Percentiles rank a stretch among this genome's conserved stretches.
phyloP scores from a whole-genome alignment of 1,284 basidiomycete genomes.

The Apiotrichum gracile region DNA sequence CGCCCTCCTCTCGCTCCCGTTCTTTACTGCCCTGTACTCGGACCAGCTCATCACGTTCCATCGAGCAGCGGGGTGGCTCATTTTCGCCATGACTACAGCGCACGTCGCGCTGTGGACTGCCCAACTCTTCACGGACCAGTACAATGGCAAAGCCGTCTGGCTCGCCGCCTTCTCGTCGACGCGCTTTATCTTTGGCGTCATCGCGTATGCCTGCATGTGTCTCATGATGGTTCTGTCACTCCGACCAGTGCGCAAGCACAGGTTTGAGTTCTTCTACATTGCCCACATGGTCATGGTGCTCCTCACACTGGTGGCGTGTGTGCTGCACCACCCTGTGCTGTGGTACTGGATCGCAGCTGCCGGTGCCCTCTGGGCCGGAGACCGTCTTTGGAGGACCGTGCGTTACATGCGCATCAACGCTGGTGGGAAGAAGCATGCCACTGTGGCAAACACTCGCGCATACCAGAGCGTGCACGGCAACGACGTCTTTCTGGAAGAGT shows the following conservation, averaged over 20 bases:
- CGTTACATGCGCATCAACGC: constrained; percentile 65
- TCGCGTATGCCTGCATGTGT: constrained; percentile 66
- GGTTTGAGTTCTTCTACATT: constrained; percentile 73
- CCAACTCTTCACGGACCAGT: constrained; percentile 59
- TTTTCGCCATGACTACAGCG: constrained; percentile 63
- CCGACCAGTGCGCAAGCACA: constrained; percentile 58
- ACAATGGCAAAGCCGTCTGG: constrained; percentile 55
- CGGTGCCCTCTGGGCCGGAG: constrained; percentile 60
- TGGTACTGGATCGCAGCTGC: constrained; percentile 59
- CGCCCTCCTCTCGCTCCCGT: constrained; percentile 67
- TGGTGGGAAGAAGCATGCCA: constrained; percentile 30
- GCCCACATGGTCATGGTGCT: constrained; percentile 64
- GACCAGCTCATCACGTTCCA: constrained; percentile 72
- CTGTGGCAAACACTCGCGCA: neutral
- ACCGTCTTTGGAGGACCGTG: constrained; percentile 58
- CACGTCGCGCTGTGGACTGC: constrained; percentile 73
- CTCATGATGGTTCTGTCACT: constrained; percentile 61
- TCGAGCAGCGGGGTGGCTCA: constrained; percentile 64
- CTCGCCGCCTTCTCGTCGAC: constrained; percentile 60
- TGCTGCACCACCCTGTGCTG: constrained; percentile 64
- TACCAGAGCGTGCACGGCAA: neutral
- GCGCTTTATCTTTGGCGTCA: constrained; percentile 68
- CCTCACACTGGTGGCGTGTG: constrained; percentile 57
- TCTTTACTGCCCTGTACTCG: constrained; percentile 63
- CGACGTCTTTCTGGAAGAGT: constrained; percentile 12